A percentile compares a stretch with the other conserved stretches of the same genome.
Evolutionary conservation across 1,284 basidiomycete genomes (phyloP).

Genomic region (Tilletiaria anomala): DNA sequence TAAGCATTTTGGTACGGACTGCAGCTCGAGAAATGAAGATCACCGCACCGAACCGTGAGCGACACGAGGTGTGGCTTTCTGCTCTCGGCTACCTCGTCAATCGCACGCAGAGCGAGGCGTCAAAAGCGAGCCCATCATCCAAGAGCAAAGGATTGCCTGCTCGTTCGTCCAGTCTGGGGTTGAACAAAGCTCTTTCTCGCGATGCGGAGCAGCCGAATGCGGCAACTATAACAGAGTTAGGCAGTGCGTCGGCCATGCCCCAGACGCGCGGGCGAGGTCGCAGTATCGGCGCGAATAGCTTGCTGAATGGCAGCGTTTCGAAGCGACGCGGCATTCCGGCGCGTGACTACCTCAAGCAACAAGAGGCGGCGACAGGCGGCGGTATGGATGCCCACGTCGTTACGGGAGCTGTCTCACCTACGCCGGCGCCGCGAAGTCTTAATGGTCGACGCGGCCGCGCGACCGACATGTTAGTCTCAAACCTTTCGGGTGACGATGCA

Average conservation of each 20-base stretch:
- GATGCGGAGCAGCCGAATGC: not conserved
- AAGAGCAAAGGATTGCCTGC: not conserved
- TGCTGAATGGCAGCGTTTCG: constrained; percentile 1
- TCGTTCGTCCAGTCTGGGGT: not conserved
- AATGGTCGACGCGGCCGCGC: not conserved
- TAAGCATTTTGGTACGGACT: constrained; percentile 83
- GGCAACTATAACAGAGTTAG: not conserved
- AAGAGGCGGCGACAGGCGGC: not conserved
- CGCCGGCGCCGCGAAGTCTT: not conserved
- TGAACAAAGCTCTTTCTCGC: not conserved
- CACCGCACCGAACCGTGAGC: constrained; percentile 79
- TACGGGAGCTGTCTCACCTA: not conserved
- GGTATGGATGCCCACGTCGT: not conserved
- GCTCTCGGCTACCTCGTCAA: constrained; percentile 31
- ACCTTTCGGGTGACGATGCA: not conserved
- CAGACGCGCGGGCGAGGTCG: not conserved
- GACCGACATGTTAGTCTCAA: not conserved
- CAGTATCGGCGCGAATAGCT: constrained; percentile 2
- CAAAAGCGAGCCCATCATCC: constrained; percentile 1
- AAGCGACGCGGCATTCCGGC: constrained; percentile 3
- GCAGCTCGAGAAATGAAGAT: constrained; percentile 93
- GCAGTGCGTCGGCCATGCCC: not conserved
- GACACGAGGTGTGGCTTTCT: constrained; percentile 91
- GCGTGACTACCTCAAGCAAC: constrained; percentile 1
- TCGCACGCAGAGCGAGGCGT: constrained; percentile 3